A percentile compares a stretch with the other conserved stretches of the same genome.
Evolutionary conservation across 1,284 basidiomycete genomes (phyloP).

Genomic region (Ganoderma boninense): DNA sequence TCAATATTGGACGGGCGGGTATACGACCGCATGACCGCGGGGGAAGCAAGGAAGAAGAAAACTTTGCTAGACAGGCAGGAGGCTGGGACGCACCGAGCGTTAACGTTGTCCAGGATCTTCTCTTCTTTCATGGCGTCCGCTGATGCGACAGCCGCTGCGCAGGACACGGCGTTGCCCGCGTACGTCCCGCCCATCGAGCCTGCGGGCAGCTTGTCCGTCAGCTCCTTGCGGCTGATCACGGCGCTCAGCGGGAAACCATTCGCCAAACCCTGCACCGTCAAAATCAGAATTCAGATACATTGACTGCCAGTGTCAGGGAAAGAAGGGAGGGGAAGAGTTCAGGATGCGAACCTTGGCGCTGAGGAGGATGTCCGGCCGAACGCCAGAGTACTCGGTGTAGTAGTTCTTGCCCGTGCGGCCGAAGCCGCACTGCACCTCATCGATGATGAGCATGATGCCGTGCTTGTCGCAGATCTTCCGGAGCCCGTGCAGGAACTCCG

Average conservation of each 20-base stretch:
- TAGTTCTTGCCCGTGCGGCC: slow-evolving; percentile 92
- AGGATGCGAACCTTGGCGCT: slow-evolving; percentile 78
- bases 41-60: background rate
- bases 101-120: slow-evolving; percentile 82
- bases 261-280: slow-evolving; percentile 74
- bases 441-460: slow-evolving; percentile 83
- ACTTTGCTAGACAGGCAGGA: background rate
- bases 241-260: slow-evolving; percentile 95
- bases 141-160: slow-evolving; percentile 88
- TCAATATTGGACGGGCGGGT: background rate
- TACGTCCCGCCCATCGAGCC: slow-evolving; percentile 93
- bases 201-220: slow-evolving; percentile 83
- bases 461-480: slow-evolving; percentile 89
- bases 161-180: slow-evolving; percentile 89
- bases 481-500: slow-evolving; percentile 82
- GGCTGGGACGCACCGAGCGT: slow-evolving; percentile 58
- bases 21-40: background rate
- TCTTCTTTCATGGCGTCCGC: slow-evolving; percentile 82
- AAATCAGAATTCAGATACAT: background rate
- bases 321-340: no score
- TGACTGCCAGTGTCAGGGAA: no score
- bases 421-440: slow-evolving; percentile 93
- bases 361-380: slow-evolving; percentile 88
- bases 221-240: slow-evolving; percentile 82
- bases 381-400: slow-evolving; percentile 79